Percentiles rank a stretch among this genome's conserved stretches.
Conservation (phyloP, 768 basidiomycete species). For the Amanita pallidorosea region DNA sequence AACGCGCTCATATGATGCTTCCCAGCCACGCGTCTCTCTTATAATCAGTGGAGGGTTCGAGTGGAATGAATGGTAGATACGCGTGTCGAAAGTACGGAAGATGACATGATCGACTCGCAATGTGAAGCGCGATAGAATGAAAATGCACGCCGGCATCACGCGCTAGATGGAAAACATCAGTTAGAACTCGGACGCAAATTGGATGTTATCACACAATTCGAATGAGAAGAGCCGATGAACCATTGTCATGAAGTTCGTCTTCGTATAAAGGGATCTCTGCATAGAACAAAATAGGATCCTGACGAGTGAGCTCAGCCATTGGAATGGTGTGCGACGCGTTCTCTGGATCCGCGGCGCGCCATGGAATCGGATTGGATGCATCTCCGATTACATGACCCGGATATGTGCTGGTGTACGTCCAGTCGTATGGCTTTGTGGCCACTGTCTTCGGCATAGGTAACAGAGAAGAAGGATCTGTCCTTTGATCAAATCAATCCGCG, state of each 20-base stretch:
- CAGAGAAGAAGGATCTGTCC: conserved; percentile 55
- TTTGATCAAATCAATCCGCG: conserved; percentile 3
- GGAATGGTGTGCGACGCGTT: conserved; percentile 63
- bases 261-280: conserved; percentile 93
- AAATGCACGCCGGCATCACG: conserved; percentile 94
- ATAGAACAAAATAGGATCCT: conserved; percentile 96
- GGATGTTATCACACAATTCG: conserved; percentile 53
- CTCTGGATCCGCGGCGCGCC: conserved; percentile 47
- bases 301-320: conserved; percentile 72
- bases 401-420: conserved; percentile 95
- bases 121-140: conserved; percentile 85
- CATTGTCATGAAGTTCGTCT: conserved; percentile 96
- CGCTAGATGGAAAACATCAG: conserved; percentile 39
- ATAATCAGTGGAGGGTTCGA: conserved; percentile 53
- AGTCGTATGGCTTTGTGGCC: conserved; percentile 84
- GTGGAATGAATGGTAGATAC: conserved; percentile 79
- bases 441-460: conserved; percentile 63
- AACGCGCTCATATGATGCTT: conserved; percentile 77
- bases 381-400: conserved; percentile 39
- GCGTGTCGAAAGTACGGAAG: conserved; percentile 82
- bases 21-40: conserved; percentile 82
- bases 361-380: conserved; percentile 18
- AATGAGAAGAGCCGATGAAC: conserved; percentile 73
- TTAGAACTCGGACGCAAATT: not conserved
- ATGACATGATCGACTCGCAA: conserved; percentile 92